Conservation (phyloP, 208 protist species). For the Kentomonas sorsogonicus region DNA sequence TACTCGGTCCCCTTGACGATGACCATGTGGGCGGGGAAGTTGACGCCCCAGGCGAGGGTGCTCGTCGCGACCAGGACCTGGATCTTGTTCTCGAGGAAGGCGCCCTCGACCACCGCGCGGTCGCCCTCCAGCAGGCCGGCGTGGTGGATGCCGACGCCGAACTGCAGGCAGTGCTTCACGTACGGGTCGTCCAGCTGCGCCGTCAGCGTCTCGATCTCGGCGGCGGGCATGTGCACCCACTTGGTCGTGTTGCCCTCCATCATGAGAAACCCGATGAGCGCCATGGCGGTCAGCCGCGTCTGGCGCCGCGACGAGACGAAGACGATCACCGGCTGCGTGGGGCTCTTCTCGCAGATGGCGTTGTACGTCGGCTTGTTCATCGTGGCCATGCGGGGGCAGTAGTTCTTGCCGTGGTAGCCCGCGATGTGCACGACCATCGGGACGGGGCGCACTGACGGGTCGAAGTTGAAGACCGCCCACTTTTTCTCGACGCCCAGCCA, state of each 20-base stretch:
- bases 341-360: conserved; percentile 93
- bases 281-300: conserved; percentile 98
- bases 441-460: conserved; percentile 97
- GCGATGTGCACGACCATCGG: conserved; percentile 96
- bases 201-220: conserved; percentile 81
- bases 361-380: conserved; percentile 99
- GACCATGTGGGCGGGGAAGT: conserved; percentile 99
- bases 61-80: conserved; percentile 98
- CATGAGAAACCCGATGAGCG: conserved; percentile 94
- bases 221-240: conserved; percentile 90
- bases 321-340: conserved; percentile 96
- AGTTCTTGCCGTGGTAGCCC: conserved; percentile 96
- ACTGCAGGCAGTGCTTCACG: conserved; percentile 94
- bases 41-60: conserved; percentile 99
- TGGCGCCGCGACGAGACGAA: conserved; percentile 99
- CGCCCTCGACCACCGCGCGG: conserved; percentile 88
- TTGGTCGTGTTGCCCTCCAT: conserved; percentile 91
- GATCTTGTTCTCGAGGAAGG: conserved; percentile 93
- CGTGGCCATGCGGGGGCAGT: conserved; percentile 98
- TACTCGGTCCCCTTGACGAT: conserved; percentile 99
- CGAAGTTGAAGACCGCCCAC: conserved; percentile 98
- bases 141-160: conserved; percentile 99
- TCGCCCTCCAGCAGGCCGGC: conserved; percentile 91
- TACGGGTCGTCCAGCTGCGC: conserved; percentile 75
- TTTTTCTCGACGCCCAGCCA: conserved; percentile 97